Percentiles rank a stretch among this genome's conserved stretches.
phyloP scores from a whole-genome alignment of 148 eudicot species.

The Rhododendron griersonianum region DNA sequence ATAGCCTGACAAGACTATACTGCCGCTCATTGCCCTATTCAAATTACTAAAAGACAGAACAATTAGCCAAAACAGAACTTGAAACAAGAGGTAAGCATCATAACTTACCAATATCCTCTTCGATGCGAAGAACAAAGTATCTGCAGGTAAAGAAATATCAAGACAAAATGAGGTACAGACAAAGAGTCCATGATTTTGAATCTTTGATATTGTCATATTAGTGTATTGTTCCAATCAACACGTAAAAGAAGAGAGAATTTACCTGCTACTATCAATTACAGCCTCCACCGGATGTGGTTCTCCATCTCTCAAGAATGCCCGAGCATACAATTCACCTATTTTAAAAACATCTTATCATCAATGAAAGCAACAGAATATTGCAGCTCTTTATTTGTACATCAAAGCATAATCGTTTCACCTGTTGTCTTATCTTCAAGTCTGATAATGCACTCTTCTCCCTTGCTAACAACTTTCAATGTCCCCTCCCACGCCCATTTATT shows the following conservation, averaged over 20 bases:
- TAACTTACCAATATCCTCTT: conserved; percentile 77
- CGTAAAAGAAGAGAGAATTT: not conserved
- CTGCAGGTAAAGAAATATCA: conserved; percentile 43
- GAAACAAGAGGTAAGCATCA: not conserved
- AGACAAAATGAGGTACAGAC: not conserved
- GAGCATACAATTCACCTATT: conserved; percentile 90
- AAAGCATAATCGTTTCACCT: conserved; percentile 31
- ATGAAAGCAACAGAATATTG: conserved; percentile 1
- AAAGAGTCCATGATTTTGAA: not conserved
- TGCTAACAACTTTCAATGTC: conserved; percentile 74
- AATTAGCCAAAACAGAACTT: not conserved
- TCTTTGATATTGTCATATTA: not conserved
- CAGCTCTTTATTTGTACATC: not conserved
- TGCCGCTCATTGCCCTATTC: not conserved
- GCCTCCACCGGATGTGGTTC: conserved; percentile 97
- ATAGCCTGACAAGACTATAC: not conserved
- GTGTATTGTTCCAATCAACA: not conserved
- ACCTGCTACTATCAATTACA: conserved; percentile 99
- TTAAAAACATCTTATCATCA: not conserved
- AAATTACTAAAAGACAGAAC: not conserved
- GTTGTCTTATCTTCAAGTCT: conserved; percentile 86
- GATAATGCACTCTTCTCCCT: conserved; percentile 96
- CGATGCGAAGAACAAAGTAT: conserved; percentile 93
- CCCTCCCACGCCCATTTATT: conserved; percentile 99
- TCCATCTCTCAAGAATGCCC: conserved; percentile 85